phyloP scores from a whole-genome alignment of 75 land plant genomes.

The Pinus albicaulis region DNA sequence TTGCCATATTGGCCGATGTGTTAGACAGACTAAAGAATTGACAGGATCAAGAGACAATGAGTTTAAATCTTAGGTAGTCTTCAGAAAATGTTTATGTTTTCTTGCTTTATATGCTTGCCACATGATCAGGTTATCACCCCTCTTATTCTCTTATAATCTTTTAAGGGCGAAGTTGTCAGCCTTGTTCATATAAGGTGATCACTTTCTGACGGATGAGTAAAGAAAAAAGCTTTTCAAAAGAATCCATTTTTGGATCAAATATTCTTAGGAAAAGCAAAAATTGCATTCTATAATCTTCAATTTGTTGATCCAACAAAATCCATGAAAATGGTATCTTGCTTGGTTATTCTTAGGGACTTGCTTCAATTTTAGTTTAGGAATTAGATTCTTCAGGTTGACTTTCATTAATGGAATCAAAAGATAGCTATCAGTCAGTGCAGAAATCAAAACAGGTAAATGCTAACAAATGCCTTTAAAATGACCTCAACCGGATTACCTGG shows the following conservation, averaged over 20 bases:
- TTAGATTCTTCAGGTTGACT: not conserved
- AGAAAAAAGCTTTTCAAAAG: not conserved
- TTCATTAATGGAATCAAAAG: not conserved
- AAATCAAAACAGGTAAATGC: not conserved
- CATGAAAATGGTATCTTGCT: not conserved
- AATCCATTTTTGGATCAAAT: not conserved
- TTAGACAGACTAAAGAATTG: not conserved
- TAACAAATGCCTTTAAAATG: not conserved
- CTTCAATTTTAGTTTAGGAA: not conserved
- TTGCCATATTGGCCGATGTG: not conserved
- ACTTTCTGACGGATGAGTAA: no score
- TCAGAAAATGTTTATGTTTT: not conserved
- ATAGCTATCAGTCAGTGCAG: not conserved
- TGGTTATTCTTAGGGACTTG: not conserved
- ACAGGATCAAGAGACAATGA: not conserved
- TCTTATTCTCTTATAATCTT: not conserved
- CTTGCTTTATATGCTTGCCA: not conserved
- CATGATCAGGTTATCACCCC: not conserved
- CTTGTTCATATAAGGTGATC: no score
- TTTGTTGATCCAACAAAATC: not conserved
- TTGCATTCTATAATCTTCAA: not conserved
- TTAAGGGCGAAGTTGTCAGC: no score
- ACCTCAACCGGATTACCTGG: slow-evolving; percentile 44
- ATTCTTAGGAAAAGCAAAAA: not conserved
- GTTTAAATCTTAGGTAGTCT: not conserved